Evolutionary conservation across 2,329 filamentous ascomycete genomes (phyloP), one percentile per base, ranked within the genome.

Genomic region (Penicillium sp.): DNA sequence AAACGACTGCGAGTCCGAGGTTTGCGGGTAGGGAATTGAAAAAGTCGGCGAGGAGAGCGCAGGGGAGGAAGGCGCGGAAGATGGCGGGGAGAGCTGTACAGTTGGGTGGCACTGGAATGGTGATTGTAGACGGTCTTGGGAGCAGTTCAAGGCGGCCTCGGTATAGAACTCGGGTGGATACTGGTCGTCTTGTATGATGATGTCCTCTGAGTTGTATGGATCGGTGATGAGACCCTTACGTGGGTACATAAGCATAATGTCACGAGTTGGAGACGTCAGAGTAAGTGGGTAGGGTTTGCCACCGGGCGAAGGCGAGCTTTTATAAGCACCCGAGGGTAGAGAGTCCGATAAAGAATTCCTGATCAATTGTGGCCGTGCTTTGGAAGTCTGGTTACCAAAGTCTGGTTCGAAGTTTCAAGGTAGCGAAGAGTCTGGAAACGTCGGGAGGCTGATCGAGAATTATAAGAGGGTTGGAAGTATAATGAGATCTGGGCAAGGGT

Each of bases 171-270:
- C 69, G 38, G 68, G 65, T 48, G 70, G 61, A 41, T 67, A 66
- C 45, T 70, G 70, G 53, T 73, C 69, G 67, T 74, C 72, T 69
- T 73, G 71, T 66, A 74, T 71, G 59, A 60, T 67, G 58, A 72
- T 64, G 52, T 66, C 56, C 53, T 70, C 68, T 52, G 66, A 56
- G 54, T 65, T 63, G 63, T 65, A 66, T 59, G 70, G 68, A 67
- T 72, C 71, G 56, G 66, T 73, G 70, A 73, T 72, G 69, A 72
- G 67, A 71, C 65, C 71, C 69, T 74, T 74, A 72, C 72, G 72
- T 74, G 72, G 68, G 63, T 72, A 65, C 65, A 71, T 69, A 66
- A 71, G 69, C 72, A 74, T 74, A 67, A 67, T 72, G 67, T 66
- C 60, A 63, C 66, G 45, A 16, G 45, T 60, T 49, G 55, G 58